A percentile compares a stretch with the other conserved stretches of the same genome.
phyloP scores from a whole-genome alignment of 2,329 filamentous ascomycete species.

The Colletotrichum noveboracense region DNA sequence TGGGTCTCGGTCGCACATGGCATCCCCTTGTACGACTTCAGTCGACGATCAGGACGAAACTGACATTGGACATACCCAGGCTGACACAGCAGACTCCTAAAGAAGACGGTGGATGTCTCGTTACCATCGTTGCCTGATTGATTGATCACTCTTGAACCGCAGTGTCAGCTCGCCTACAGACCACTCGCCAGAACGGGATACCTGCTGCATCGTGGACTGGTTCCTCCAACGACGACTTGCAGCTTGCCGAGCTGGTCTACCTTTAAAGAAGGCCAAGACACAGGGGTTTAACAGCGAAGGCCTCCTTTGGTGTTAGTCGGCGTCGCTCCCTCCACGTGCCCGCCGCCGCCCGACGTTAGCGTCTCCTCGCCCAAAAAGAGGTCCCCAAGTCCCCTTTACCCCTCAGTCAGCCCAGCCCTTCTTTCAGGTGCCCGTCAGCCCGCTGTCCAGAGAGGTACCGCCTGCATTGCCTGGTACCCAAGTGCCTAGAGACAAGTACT shows the following conservation, averaged over 20 bases:
- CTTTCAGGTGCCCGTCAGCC: not conserved
- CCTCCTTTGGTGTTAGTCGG: not conserved
- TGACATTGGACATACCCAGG: not conserved
- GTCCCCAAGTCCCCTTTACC: not conserved
- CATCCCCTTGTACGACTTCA: not conserved
- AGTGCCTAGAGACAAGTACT: not conserved
- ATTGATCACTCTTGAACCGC: not conserved
- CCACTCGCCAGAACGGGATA: not conserved
- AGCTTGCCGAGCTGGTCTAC: not conserved
- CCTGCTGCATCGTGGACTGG: not conserved
- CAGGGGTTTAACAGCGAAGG: not conserved
- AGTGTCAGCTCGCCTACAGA: not conserved
- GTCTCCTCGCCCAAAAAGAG: not conserved
- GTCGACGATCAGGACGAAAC: not conserved
- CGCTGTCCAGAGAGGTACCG: not conserved
- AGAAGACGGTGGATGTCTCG: not conserved
- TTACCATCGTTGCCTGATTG: not conserved
- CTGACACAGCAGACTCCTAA: not conserved
- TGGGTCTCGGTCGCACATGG: not conserved
- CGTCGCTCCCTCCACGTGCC: not conserved
- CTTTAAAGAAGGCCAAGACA: not conserved
- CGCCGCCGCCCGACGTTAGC: constrained; percentile 7
- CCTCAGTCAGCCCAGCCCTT: not conserved
- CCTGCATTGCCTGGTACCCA: not conserved
- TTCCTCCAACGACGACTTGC: not conserved